A percentile compares a stretch with the other conserved stretches of the same genome.
Evolutionary conservation across 768 basidiomycete species (phyloP).

Genomic region (Lyophyllum shimeji): DNA sequence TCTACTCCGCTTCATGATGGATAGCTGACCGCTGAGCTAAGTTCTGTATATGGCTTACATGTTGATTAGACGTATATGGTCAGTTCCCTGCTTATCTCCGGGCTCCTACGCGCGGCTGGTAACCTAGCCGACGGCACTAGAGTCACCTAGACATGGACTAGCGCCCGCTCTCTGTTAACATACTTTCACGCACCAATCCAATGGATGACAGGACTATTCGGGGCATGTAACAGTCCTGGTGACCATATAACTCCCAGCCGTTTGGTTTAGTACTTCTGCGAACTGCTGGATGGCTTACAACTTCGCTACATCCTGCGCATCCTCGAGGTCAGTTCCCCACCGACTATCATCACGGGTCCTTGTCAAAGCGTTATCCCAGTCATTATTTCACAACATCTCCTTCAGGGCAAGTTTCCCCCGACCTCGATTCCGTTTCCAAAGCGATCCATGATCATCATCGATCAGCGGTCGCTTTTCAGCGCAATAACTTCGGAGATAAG

Average conservation of each 20-base stretch:
- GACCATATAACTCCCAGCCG: background rate
- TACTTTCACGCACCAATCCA: background rate
- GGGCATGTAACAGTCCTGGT: background rate
- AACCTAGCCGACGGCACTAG: background rate
- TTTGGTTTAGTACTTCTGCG: background rate
- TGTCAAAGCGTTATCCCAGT: no score
- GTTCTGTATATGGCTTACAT: background rate
- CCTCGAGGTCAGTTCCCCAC: background rate
- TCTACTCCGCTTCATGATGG: background rate
- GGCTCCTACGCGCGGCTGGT: background rate
- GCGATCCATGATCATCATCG: background rate
- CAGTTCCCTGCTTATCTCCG: background rate
- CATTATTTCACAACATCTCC: background rate
- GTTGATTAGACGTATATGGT: background rate
- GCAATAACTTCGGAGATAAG: conserved; percentile 2
- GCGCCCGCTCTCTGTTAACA: background rate
- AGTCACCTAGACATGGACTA: background rate
- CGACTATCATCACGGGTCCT: background rate
- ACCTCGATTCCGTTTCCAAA: background rate
- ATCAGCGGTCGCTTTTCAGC: background rate
- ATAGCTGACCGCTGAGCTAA: background rate
- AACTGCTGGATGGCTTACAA: background rate
- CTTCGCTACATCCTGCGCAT: background rate
- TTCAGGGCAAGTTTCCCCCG: background rate
- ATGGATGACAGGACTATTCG: background rate